A percentile compares a stretch with the other conserved stretches of the same genome.
These are phyloP conservation scores for Chrysoporthe deuterocubensis DNA, from an alignment of 2,329 filamentous ascomycete genomes.

Conservation along the genomic window DNA sequence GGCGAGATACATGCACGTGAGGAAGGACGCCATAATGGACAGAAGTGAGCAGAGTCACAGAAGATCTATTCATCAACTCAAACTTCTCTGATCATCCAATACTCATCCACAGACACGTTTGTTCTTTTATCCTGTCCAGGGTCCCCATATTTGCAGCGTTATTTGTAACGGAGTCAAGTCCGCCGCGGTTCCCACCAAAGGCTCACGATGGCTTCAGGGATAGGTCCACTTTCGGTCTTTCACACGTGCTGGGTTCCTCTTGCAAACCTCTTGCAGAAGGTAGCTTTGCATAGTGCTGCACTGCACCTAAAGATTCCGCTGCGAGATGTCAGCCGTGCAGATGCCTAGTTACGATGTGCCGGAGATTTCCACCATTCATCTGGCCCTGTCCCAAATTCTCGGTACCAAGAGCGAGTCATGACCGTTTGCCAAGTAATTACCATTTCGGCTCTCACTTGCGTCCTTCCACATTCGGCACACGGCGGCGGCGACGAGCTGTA, in stretches of 20 bases:
- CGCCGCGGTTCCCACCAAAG: background rate
- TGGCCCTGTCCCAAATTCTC: background rate
- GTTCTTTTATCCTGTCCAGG: background rate
- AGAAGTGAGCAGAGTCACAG: background rate
- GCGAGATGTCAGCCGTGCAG: slow-evolving; percentile 4
- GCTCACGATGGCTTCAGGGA: background rate
- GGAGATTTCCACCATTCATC: slow-evolving; percentile 7
- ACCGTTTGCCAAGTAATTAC: background rate
- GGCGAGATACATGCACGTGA: background rate
- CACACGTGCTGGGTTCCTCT: background rate
- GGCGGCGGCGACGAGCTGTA: background rate
- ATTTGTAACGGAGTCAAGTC: background rate
- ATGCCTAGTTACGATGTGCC: background rate
- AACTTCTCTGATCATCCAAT: background rate
- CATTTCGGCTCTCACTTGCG: background rate
- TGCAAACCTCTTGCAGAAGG: background rate
- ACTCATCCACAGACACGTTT: background rate
- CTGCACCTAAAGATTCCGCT: background rate
- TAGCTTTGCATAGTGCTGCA: background rate
- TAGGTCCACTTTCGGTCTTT: background rate
- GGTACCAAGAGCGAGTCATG: background rate
- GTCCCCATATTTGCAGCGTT: background rate
- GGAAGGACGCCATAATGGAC: background rate
- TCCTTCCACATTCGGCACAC: background rate
- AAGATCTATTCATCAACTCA: too few relatives aligned